Percentiles rank a stretch among this genome's conserved stretches.
phyloP scores from a whole-genome alignment of 73 alveolate genomes.

The Paramecium caudatum region DNA sequence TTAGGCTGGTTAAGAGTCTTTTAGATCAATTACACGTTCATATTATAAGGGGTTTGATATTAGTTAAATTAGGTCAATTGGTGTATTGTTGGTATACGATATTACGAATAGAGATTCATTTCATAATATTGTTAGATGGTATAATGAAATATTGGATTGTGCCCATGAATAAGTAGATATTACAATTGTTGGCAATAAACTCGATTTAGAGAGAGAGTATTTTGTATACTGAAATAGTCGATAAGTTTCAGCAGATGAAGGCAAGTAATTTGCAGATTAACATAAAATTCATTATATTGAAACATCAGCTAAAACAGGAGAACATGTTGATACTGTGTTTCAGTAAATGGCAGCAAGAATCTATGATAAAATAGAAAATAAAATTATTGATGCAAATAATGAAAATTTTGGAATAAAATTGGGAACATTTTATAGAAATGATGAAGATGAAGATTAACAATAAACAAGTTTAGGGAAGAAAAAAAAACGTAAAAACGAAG shows the following conservation, averaged over 20 bases:
- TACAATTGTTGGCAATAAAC: conserved; percentile 80
- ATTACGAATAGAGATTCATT: conserved; percentile 79
- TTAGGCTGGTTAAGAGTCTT: conserved; percentile 75
- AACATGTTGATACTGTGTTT: conserved; percentile 80
- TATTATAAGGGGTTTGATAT: conserved; percentile 60
- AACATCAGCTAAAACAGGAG: conserved; percentile 86
- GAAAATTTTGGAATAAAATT: conserved; percentile 54
- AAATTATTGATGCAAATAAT: conserved; percentile 1
- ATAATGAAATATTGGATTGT: conserved; percentile 72
- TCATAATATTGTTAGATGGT: conserved; percentile 77
- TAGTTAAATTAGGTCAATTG: conserved; percentile 36
- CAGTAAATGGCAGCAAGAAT: conserved; percentile 46
- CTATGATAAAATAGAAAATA: neutral
- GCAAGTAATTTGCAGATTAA: conserved; percentile 29
- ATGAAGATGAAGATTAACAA: neutral
- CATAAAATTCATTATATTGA: conserved; percentile 18
- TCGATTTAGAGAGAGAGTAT: conserved; percentile 72
- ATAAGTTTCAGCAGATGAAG: conserved; percentile 47
- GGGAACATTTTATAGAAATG: conserved; percentile 26
- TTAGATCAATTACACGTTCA: conserved; percentile 74
- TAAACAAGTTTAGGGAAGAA: conserved; percentile 17
- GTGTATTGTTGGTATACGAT: conserved; percentile 75
- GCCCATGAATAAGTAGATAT: conserved; percentile 76
- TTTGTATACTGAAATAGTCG: neutral
- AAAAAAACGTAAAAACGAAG: neutral